Percentiles rank a stretch among this genome's conserved stretches.
phyloP scores from a whole-genome alignment of 1,284 basidiomycete species.

The Ustilago lituana region DNA sequence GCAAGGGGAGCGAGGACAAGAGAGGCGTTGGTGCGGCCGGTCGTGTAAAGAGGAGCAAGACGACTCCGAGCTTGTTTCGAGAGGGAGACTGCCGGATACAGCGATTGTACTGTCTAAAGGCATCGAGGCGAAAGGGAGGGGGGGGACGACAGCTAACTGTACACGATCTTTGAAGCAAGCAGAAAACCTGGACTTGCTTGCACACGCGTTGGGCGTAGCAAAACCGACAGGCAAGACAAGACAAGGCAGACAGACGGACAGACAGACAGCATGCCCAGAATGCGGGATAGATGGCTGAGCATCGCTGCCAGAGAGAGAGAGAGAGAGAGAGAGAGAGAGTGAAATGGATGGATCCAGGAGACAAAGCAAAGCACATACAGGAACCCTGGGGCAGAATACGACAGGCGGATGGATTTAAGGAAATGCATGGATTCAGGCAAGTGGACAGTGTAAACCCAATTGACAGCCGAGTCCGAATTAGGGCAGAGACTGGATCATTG shows the following conservation, averaged over 20 bases:
- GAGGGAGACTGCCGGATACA: no score
- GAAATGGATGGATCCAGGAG: not conserved
- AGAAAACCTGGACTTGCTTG: not conserved
- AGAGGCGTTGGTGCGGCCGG: not conserved
- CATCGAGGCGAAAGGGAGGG: no score
- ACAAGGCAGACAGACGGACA: not conserved
- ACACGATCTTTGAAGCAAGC: no score
- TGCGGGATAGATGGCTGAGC: not conserved
- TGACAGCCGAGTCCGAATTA: constrained; percentile 21
- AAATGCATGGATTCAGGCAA: constrained; percentile 1
- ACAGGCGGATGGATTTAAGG: no score
- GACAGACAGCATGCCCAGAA: not conserved
- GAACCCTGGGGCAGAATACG: not conserved
- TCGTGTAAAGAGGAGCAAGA: not conserved
- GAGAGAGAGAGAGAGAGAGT: not conserved
- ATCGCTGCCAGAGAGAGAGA: no score
- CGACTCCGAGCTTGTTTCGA: no score
- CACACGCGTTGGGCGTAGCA: not conserved
- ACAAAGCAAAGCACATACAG: not conserved
- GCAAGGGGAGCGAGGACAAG: not conserved
- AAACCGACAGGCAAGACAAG: not conserved
- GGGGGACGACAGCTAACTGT: no score
- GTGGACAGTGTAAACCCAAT: constrained; percentile 6
- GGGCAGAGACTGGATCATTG: not conserved
- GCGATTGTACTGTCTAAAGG: no score